These are phyloP conservation scores for Holtermannia corniformis DNA, from an alignment of 768 basidiomycete genomes.

Conservation along the genomic window DNA sequence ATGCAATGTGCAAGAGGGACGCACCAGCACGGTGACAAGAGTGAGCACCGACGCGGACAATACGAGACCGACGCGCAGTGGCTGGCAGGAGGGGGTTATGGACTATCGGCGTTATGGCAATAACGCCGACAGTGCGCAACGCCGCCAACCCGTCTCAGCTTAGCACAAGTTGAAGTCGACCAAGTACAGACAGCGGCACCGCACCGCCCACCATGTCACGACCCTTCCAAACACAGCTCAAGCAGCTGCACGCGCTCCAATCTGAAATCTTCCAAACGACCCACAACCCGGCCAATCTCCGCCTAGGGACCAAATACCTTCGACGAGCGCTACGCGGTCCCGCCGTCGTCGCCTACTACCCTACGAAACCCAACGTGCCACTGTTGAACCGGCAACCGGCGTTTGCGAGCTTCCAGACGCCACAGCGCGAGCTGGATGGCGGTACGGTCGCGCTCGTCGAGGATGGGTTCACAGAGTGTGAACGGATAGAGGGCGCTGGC, in stretches of 20 bases:
- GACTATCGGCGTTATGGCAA: too few relatives aligned
- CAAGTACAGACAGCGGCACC: too few relatives aligned
- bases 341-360: constrained; percentile 63
- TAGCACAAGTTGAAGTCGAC: too few relatives aligned
- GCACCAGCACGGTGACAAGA: too few relatives aligned
- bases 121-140: too few relatives aligned
- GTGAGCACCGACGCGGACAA: too few relatives aligned
- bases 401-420: not conserved
- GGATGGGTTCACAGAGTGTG: constrained; percentile 17
- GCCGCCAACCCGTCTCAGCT: too few relatives aligned
- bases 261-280: constrained; percentile 66
- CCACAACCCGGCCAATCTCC: constrained; percentile 69
- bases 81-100: too few relatives aligned
- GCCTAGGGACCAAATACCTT: constrained; percentile 89
- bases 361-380: constrained; percentile 10
- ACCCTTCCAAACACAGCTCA: too few relatives aligned
- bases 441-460: constrained; percentile 2
- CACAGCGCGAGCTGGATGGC: constrained; percentile 6
- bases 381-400: constrained; percentile 3
- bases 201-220: too few relatives aligned
- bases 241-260: constrained; percentile 14
- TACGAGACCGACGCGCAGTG: too few relatives aligned
- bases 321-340: constrained; percentile 72
- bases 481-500: constrained; percentile 16
- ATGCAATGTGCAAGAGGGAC: too few relatives aligned